Base-by-base conservation (phyloP, 2,329 filamentous ascomycete genomes). In the Neophaeococcomyces aloes region DNA sequence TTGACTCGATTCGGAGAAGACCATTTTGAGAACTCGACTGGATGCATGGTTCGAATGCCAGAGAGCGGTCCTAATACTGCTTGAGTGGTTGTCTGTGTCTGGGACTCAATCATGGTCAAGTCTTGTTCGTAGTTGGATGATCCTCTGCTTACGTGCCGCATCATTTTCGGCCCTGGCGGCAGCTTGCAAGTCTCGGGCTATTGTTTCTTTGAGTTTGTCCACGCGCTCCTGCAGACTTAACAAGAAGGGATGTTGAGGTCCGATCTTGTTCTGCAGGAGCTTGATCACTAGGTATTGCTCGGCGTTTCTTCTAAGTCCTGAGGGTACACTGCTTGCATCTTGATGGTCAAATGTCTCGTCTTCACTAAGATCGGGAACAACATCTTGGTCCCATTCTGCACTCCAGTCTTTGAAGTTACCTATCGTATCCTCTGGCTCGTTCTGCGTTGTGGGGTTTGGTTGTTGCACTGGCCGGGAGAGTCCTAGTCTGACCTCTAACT, bases 401-500 rank as follows among this genome's bases (percentile, higher is more conserved):
- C 62, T 57, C 19, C 62, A 48, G 39, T 63, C 54, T 49, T 55
- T 51, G 2, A 65, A 59, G 1, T 59, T 57, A 3, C 56, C 56
- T 10, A 56, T 53, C 2, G 62, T 60, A 2, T 54, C 56, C 1
- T 54, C 53, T 3, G 61, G 56, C 4, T 60, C 59, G 0, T 58
- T 59, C 2, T 61, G 58, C 29, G 14, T 54, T 52, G 5, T 59
- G 51, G n/a, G 13, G 11, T 23, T 14, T 21, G 17, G 30, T 8
- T 55, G 51, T 32, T 48, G 47, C 42, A 53, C 46, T 21, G 51
- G 53, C 18, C 75, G 72, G 43, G 67, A 78, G 42, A 87, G 83
- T 64, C 85, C 79, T 51, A 86, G 74, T 42, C 70, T 82, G 29
- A 77, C 77, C 54, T 76, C 78, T 56, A 84, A 75, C 53, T 82